These are phyloP conservation scores for Aspergillus carbonarius DNA, from an alignment of 2,329 filamentous ascomycete genomes.

Conservation along the genomic window DNA sequence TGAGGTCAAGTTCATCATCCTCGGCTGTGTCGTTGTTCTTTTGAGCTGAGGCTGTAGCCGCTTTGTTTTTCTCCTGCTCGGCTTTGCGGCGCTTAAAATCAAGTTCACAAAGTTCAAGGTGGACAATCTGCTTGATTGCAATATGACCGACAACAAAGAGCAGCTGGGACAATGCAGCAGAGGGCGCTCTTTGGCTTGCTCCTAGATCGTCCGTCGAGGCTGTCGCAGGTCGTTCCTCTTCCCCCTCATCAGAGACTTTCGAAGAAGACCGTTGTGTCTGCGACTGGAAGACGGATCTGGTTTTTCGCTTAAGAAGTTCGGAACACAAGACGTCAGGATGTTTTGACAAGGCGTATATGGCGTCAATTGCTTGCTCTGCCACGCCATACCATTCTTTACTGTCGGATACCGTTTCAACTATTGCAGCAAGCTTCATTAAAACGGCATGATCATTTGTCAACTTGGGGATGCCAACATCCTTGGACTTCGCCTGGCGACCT, in stretches of 20 bases:
- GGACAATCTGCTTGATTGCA: slow-evolving; percentile 98
- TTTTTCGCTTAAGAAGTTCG: slow-evolving; percentile 83
- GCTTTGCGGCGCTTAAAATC: slow-evolving; percentile 94
- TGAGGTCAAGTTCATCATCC: slow-evolving; percentile 89
- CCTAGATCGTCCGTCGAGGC: slow-evolving; percentile 33
- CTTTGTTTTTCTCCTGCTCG: slow-evolving; percentile 51
- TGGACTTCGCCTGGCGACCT: slow-evolving; percentile 75
- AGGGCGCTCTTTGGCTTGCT: slow-evolving; percentile 62
- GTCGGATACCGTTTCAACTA: slow-evolving; percentile 80
- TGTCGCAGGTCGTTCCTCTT: slow-evolving; percentile 36
- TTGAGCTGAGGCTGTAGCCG: slow-evolving; percentile 43
- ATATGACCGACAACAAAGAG: slow-evolving; percentile 95
- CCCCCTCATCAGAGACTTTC: slow-evolving; percentile 27
- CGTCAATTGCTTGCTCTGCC: slow-evolving; percentile 92
- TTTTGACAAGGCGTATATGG: slow-evolving; percentile 90
- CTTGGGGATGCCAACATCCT: slow-evolving; percentile 63
- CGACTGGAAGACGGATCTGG: slow-evolving; percentile 71
- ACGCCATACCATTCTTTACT: slow-evolving; percentile 95
- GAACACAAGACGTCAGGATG: slow-evolving; percentile 93
- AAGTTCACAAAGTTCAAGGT: slow-evolving; percentile 93
- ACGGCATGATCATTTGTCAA: slow-evolving; percentile 92
- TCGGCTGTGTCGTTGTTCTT: slow-evolving; percentile 61
- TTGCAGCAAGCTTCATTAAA: slow-evolving; percentile 73
- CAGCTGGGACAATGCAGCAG: slow-evolving; percentile 80
- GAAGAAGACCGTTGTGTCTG: slow-evolving; percentile 30